Conservation (phyloP, 176 grass and related monocot genomes). For the Oryza meridionalis region DNA sequence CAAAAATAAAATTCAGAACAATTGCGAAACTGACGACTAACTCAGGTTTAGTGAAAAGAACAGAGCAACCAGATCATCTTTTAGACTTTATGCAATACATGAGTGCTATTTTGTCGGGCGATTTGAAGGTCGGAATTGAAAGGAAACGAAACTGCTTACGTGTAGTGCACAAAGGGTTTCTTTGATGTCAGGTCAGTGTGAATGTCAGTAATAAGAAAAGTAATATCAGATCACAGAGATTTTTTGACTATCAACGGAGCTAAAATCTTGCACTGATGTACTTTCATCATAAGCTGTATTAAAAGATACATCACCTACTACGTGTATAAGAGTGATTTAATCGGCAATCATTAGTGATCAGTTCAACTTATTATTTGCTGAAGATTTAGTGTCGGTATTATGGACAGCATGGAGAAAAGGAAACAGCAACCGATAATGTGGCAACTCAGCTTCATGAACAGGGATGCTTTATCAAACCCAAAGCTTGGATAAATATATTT, state of each 20-base stretch:
- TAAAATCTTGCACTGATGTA: background rate
- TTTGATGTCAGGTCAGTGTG: slow-evolving; percentile 32
- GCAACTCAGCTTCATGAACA: slow-evolving; percentile 19
- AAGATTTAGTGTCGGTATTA: background rate
- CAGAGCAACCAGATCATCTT: slow-evolving; percentile 1
- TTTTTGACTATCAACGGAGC: slow-evolving; percentile 3
- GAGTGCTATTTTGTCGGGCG: slow-evolving; percentile 14
- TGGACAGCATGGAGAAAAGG: slow-evolving; percentile 26
- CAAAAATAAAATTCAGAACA: background rate
- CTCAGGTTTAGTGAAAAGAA: slow-evolving; percentile 7
- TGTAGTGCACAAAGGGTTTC: slow-evolving; percentile 31
- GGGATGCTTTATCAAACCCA: slow-evolving; percentile 30
- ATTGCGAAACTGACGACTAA: slow-evolving; percentile 24
- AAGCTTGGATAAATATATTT: slow-evolving; percentile 36
- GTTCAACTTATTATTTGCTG: slow-evolving; percentile 28
- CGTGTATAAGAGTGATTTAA: background rate
- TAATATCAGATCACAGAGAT: slow-evolving; percentile 16
- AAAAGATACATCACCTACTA: slow-evolving; percentile 25
- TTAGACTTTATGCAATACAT: slow-evolving; percentile 6
- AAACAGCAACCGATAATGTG: background rate
- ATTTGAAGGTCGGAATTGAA: slow-evolving; percentile 25
- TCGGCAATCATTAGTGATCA: slow-evolving; percentile 20
- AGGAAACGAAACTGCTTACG: slow-evolving; percentile 39
- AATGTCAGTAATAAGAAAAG: slow-evolving; percentile 30
- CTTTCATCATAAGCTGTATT: background rate